Evolutionary conservation across 805 yeast species (phyloP).

Genomic region (Starmerella sp.): DNA sequence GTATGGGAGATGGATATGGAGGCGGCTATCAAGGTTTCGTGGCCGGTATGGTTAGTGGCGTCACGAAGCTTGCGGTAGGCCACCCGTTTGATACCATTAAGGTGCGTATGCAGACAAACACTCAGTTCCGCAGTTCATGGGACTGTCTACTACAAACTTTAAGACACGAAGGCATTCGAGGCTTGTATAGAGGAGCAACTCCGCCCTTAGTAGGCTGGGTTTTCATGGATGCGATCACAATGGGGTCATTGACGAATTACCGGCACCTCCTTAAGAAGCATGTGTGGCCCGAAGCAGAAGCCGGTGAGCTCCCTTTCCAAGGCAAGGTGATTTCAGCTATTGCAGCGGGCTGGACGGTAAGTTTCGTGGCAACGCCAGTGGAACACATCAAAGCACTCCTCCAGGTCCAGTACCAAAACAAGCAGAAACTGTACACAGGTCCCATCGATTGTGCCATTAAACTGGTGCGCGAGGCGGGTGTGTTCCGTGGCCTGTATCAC

Average conservation of each 20-base stretch:
- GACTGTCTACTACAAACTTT: slow-evolving; percentile 70
- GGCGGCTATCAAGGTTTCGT: slow-evolving; percentile 47
- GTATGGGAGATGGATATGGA: slow-evolving; percentile 20
- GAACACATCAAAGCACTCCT: slow-evolving; percentile 81
- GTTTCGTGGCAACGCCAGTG: slow-evolving; percentile 91
- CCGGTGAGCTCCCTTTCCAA: slow-evolving; percentile 47
- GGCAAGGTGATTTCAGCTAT: slow-evolving; percentile 76
- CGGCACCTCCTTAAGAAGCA: slow-evolving; percentile 54
- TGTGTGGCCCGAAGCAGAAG: slow-evolving; percentile 44
- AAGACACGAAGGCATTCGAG: slow-evolving; percentile 61
- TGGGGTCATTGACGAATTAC: slow-evolving; percentile 75
- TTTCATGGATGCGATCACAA: slow-evolving; percentile 81
- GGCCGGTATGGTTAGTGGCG: slow-evolving; percentile 82
- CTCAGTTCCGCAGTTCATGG: slow-evolving; percentile 67
- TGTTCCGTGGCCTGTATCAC: slow-evolving; percentile 56
- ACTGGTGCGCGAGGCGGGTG: slow-evolving; percentile 42
- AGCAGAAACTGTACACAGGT: slow-evolving; percentile 55
- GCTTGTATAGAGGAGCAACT: slow-evolving; percentile 80
- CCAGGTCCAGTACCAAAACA: slow-evolving; percentile 81
- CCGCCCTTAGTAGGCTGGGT: slow-evolving; percentile 94
- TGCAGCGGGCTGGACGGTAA: slow-evolving; percentile 76
- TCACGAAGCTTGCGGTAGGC: slow-evolving; percentile 79
- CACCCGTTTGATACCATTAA: slow-evolving; percentile 87
- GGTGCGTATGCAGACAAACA: slow-evolving; percentile 70
- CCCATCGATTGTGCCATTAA: slow-evolving; percentile 57